Evolutionary conservation across 2,329 filamentous ascomycete genomes (phyloP).

Genomic region (Celoporthe dispersa): DNA sequence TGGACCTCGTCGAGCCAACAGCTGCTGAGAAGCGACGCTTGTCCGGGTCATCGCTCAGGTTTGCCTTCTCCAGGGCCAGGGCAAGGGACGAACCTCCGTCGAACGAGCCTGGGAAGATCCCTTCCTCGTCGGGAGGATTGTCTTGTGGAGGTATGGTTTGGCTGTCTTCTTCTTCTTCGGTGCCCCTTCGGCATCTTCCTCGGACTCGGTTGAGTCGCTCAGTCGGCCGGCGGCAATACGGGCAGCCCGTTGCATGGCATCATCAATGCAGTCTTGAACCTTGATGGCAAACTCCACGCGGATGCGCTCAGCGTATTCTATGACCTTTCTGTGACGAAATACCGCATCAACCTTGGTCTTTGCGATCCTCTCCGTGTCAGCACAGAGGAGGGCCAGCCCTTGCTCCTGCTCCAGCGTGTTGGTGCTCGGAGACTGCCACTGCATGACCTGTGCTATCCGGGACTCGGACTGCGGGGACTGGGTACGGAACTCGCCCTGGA

Average conservation of each 20-base stretch:
- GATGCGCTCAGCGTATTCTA: slow-evolving; percentile 95
- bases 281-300: slow-evolving; percentile 90
- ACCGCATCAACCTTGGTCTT: slow-evolving; percentile 92
- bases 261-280: slow-evolving; percentile 94
- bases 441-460: slow-evolving; percentile 88
- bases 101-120: slow-evolving; percentile 61
- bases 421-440: slow-evolving; percentile 94
- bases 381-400: slow-evolving; percentile 82
- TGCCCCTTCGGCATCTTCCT: slow-evolving; percentile 52
- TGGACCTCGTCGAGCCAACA: slow-evolving; percentile 80
- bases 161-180: slow-evolving; percentile 42
- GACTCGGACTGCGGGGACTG: slow-evolving; percentile 96
- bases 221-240: slow-evolving; percentile 84
- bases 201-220: slow-evolving; percentile 73
- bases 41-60: slow-evolving; percentile 45
- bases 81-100: slow-evolving; percentile 63
- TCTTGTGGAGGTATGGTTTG: slow-evolving; percentile 41
- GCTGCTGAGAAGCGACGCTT: slow-evolving; percentile 58
- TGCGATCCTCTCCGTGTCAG: slow-evolving; percentile 84
- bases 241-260: slow-evolving; percentile 86
- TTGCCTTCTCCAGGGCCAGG: slow-evolving; percentile 54
- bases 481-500: slow-evolving; percentile 79
- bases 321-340: slow-evolving; percentile 85
- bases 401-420: slow-evolving; percentile 93
- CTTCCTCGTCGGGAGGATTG: slow-evolving; percentile 49